Percentiles rank a stretch among this genome's conserved stretches.
Conservation (phyloP, 805 yeast genomes). For the Lipomyces lipofer region DNA sequence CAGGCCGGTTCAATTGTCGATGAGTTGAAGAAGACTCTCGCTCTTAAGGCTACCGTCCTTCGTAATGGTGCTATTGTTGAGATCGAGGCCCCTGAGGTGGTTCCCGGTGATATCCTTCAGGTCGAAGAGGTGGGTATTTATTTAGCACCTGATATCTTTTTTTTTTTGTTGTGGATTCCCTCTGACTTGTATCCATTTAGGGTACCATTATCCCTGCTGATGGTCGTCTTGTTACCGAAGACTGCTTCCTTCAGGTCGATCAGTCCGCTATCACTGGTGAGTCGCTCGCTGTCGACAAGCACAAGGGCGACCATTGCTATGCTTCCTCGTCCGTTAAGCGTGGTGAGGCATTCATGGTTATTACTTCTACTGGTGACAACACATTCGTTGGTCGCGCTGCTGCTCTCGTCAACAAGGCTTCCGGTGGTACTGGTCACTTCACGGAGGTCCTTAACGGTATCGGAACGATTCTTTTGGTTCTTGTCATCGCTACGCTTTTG, state of each 20-base stretch:
- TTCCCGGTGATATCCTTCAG: conserved; percentile 92
- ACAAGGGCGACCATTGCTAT: conserved; percentile 80
- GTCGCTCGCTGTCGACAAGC: conserved; percentile 93
- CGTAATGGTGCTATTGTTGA: conserved; percentile 79
- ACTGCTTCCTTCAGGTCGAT: conserved; percentile 84
- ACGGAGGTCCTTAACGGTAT: conserved; percentile 97
- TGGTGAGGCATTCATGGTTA: conserved; percentile 93
- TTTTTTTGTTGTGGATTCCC: not conserved
- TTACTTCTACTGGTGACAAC: conserved; percentile 92
- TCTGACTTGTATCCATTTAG: not conserved
- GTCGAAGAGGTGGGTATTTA: conserved; percentile 65
- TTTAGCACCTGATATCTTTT: not conserved
- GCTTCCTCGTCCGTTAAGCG: conserved; percentile 94
- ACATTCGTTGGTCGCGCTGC: conserved; percentile 98
- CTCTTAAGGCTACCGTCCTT: conserved; percentile 81
- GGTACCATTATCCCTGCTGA: conserved; percentile 93
- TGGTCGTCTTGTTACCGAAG: conserved; percentile 86
- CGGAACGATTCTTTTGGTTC: conserved; percentile 86
- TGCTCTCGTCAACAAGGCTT: conserved; percentile 90
- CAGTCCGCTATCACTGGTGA: conserved; percentile 98
- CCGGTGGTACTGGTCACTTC: conserved; percentile 92
- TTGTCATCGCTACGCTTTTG: conserved; percentile 83
- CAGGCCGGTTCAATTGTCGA: conserved; percentile 98
- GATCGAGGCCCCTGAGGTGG: conserved; percentile 79
- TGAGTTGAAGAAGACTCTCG: conserved; percentile 91